Evolutionary conservation across 495 filamentous ascomycete genomes (phyloP).

Genomic region (Neurospora terricola): DNA sequence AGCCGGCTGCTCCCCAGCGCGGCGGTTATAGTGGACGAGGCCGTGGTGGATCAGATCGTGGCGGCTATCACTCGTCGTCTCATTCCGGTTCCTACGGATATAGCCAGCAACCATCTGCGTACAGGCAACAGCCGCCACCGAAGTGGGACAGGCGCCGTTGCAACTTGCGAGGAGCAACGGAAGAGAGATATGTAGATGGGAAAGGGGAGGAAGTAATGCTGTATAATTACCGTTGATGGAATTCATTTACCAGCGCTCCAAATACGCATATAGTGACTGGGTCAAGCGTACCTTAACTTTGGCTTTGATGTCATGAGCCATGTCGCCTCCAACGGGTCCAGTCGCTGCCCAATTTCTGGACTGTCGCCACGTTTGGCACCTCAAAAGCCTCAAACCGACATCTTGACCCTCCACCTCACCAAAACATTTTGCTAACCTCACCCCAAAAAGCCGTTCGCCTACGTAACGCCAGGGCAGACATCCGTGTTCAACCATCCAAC

Average conservation of each 20-base stretch:
- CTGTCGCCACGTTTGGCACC: constrained; percentile 27
- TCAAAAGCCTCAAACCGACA: neutral
- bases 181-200: too few relatives aligned
- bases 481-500: neutral
- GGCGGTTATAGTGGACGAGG: constrained; percentile 25
- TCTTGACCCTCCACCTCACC: neutral
- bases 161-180: too few relatives aligned
- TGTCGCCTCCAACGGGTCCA: constrained; percentile 52
- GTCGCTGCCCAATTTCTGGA: constrained; percentile 56
- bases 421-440: too few relatives aligned
- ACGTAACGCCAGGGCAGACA: neutral
- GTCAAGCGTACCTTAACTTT: constrained; percentile 46
- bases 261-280: constrained; percentile 61
- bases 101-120: constrained; percentile 12
- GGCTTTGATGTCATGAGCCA: constrained; percentile 60
- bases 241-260: constrained; percentile 69
- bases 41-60: constrained; percentile 25
- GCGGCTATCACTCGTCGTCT: constrained; percentile 21
- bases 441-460: neutral
- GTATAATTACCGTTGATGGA: too few relatives aligned
- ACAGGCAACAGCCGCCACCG: constrained; percentile 18
- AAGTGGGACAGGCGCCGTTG: neutral
- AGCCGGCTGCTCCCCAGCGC: constrained; percentile 15
- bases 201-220: too few relatives aligned
- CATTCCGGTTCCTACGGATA: constrained; percentile 13